These are phyloP conservation scores for Gossypium bickii DNA, from an alignment of 345 rosid genomes.

Conservation along the genomic window DNA sequence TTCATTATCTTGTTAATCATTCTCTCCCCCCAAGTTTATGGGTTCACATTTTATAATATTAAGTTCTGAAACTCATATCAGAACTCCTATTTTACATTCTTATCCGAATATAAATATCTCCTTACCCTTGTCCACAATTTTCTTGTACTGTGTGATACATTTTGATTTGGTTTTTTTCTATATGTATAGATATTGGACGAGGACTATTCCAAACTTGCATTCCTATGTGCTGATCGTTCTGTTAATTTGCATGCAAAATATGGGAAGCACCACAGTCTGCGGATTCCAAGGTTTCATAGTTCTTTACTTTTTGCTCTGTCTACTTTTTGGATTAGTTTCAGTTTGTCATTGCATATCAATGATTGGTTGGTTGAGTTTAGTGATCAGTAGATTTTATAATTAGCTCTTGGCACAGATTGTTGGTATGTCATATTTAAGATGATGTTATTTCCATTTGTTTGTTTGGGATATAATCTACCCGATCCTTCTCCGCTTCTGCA, in stretches of 20 bases:
- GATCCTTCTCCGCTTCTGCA: background rate
- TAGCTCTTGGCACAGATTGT: background rate
- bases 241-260: constrained; percentile 81
- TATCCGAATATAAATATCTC: background rate
- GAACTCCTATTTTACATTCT: background rate
- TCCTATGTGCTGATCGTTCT: constrained; percentile 88
- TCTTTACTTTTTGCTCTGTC: constrained; percentile 8
- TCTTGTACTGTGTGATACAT: constrained; percentile 4
- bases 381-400: background rate
- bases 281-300: constrained; percentile 72
- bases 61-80: background rate
- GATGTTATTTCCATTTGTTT: background rate
- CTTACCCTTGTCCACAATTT: background rate
- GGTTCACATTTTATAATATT: background rate
- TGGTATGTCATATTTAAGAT: background rate
- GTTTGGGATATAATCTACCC: background rate
- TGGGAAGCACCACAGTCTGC: constrained; percentile 72
- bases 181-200: constrained; percentile 37
- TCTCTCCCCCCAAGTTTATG: background rate
- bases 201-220: constrained; percentile 92
- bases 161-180: constrained; percentile 11
- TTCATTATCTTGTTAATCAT: no score
- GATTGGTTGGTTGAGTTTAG: background rate
- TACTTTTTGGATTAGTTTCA: background rate
- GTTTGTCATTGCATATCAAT: background rate